Evolutionary conservation across 768 basidiomycete genomes (phyloP), one percentile per base, ranked within the genome.

Genomic region (Rhodotorula toruloides): DNA sequence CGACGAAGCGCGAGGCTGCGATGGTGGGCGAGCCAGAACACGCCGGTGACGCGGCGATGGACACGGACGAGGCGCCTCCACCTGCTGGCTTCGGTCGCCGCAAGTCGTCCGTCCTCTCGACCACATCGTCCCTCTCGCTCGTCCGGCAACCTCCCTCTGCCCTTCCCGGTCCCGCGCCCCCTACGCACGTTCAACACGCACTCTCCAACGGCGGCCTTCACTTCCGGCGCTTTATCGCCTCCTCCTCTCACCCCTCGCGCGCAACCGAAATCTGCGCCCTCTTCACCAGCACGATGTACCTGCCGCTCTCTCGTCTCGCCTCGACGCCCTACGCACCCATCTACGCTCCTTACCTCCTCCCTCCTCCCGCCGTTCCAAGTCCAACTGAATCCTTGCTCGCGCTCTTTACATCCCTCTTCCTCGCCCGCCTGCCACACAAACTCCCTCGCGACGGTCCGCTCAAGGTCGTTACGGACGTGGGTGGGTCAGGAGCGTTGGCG

Each of bases 381-480:
- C 36, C 55, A 4, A 50, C 57, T 16, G 44, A 64, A 40, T 61
- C 68, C 16, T 80, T 97, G 39, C 87, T 88, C 71, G 85, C 86
- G 4, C 80, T 90, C 63, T 96, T 99, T 76, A 86, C 88, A 31
- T 86, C 86, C 70, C 92, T 94, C 74, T 99, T 88, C 73, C 92
- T 93, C 73, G 85, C 87, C n/a, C n/a, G n/a, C n/a, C n/a, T n/a
- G 19, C 86, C 83, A 71, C 78, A 93, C 25, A 89, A 89, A 7
- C 88, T 94, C 87, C 89, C 93, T 71, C 83, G 87, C 63, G 90
- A 94, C 72, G 85, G 89, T 19, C 90, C 92, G 2, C 81, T 99
- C 49, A 82, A 86, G 46, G 90, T 96, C 6, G 87, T 93, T 6
- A 90, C 90, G 6, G 92, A 94, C 72, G 87, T 98, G 56, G 96